Evolutionary conservation across 2,329 filamentous ascomycete species (phyloP).

Genomic region (Penicillium sclerotiorum): DNA sequence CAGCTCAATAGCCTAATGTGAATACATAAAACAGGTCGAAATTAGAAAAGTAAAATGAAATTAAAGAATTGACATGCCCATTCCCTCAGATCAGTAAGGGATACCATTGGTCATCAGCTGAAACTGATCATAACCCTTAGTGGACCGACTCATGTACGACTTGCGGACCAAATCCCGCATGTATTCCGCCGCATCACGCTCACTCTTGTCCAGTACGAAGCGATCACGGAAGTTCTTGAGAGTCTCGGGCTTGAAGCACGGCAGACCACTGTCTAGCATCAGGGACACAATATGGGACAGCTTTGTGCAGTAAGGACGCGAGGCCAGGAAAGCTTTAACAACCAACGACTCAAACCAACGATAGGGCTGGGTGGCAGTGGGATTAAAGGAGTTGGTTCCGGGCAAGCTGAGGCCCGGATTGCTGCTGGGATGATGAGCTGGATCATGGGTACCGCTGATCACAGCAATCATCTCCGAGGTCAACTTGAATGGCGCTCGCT

Average conservation of each 20-base stretch:
- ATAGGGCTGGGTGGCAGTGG: slow-evolving; percentile 80
- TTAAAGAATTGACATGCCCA: neutral
- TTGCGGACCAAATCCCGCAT: slow-evolving; percentile 87
- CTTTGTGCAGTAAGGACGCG: slow-evolving; percentile 83
- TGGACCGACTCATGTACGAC: slow-evolving; percentile 88
- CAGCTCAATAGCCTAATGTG: too few relatives aligned
- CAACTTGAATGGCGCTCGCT: slow-evolving; percentile 97
- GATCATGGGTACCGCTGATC: slow-evolving; percentile 74
- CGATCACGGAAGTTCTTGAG: slow-evolving; percentile 89
- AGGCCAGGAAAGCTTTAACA: slow-evolving; percentile 91
- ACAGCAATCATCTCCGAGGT: slow-evolving; percentile 98
- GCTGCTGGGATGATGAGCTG: slow-evolving; percentile 29
- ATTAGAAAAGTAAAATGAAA: neutral
- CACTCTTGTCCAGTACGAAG: slow-evolving; percentile 88
- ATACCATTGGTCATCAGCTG: slow-evolving; percentile 97
- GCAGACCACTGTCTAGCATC: slow-evolving; percentile 95
- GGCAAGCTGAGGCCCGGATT: slow-evolving; percentile 31
- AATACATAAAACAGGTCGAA: neutral
- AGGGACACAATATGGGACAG: slow-evolving; percentile 85
- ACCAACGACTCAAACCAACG: slow-evolving; percentile 96
- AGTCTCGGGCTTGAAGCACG: slow-evolving; percentile 96
- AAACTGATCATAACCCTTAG: slow-evolving; percentile 96
- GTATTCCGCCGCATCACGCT: slow-evolving; percentile 91
- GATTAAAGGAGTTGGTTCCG: slow-evolving; percentile 39
- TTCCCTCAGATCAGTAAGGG: slow-evolving; percentile 66